Evolutionary conservation across 176 grass and related monocot genomes (phyloP).

Genomic region (Otatea glauca): DNA sequence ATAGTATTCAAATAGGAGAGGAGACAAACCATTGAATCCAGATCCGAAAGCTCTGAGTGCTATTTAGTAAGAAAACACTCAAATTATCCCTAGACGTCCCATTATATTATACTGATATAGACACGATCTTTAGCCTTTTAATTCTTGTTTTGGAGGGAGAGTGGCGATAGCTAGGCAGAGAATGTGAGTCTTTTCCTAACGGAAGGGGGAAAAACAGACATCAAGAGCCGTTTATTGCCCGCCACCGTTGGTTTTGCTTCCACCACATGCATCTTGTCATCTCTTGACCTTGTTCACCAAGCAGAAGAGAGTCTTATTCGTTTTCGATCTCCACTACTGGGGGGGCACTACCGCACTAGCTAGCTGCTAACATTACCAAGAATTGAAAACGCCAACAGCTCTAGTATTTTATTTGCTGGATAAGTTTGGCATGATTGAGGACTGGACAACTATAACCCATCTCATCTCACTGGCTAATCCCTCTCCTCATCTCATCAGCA

Average conservation of each 20-base stretch:
- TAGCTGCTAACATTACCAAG: not conserved
- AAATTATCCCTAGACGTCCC: too few relatives aligned
- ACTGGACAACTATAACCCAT: constrained; percentile 39
- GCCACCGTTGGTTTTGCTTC: not conserved
- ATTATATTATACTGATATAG: too few relatives aligned
- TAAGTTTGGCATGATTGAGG: constrained; percentile 24
- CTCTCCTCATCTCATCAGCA: not conserved
- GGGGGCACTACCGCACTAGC: too few relatives aligned
- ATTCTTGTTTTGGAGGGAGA: not conserved
- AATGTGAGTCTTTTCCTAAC: not conserved
- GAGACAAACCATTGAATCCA: too few relatives aligned
- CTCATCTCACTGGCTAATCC: not conserved
- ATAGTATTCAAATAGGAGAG: too few relatives aligned
- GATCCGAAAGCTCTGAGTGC: too few relatives aligned
- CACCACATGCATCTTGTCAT: not conserved
- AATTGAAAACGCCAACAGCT: not conserved
- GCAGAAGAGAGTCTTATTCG: not conserved
- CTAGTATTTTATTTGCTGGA: not conserved
- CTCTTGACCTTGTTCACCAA: not conserved
- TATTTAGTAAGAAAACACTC: too few relatives aligned
- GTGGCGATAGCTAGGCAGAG: not conserved
- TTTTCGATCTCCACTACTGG: not conserved
- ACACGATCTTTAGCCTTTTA: not conserved
- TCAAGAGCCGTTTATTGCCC: not conserved
- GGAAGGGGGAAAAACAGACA: not conserved